Evolutionary conservation across 441 rosid species (phyloP).

Genomic region (Rhodomyrtus psidioides): DNA sequence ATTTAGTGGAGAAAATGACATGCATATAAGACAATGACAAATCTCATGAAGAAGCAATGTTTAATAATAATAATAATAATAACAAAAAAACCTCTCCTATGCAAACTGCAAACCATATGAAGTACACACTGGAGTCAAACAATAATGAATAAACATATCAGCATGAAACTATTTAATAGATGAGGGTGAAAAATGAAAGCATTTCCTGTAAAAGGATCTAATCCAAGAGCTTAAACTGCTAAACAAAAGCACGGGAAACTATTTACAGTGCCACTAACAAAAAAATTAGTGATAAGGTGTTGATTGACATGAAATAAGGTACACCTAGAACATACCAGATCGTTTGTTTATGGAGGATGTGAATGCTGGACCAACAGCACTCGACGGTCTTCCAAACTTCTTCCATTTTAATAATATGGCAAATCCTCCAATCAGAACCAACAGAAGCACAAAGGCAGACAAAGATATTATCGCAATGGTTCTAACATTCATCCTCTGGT

Average conservation of each 20-base stretch:
- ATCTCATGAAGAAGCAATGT: neutral
- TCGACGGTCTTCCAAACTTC: slow-evolving; percentile 67
- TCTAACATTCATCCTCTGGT: slow-evolving; percentile 59
- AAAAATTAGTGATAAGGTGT: neutral
- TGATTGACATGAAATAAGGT: neutral
- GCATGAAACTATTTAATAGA: neutral
- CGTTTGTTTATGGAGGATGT: slow-evolving; percentile 69
- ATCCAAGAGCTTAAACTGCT: neutral
- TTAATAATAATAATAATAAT: too few relatives aligned
- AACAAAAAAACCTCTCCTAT: neutral
- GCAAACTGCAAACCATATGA: neutral
- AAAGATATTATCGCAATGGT: slow-evolving; percentile 63
- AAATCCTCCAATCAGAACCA: slow-evolving; percentile 67
- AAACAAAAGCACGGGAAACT: neutral
- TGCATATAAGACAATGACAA: neutral
- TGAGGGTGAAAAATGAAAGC: neutral
- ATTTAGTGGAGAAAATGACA: neutral
- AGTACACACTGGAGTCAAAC: neutral
- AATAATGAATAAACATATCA: neutral
- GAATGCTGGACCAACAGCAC: slow-evolving; percentile 75
- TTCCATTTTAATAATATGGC: slow-evolving; percentile 66
- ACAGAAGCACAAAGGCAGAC: slow-evolving; percentile 68
- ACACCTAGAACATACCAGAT: slow-evolving; percentile 43
- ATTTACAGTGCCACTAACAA: neutral
- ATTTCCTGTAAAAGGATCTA: neutral